Conservation (phyloP, 306 rosid genomes). For the Pachyrhizus erosus region DNA sequence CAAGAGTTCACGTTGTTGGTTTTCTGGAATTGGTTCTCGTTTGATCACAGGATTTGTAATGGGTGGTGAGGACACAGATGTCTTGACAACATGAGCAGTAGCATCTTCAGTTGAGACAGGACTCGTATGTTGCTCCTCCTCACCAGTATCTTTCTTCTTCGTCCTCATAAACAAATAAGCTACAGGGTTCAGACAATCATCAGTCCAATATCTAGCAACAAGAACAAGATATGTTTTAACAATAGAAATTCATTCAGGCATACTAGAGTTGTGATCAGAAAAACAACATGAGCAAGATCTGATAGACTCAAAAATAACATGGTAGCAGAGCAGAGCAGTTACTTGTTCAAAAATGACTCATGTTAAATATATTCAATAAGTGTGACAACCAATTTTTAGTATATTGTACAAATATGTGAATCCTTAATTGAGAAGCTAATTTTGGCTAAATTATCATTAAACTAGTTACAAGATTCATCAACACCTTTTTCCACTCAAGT, state of each 20-base stretch:
- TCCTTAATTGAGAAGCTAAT: neutral
- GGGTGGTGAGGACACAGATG: conserved; percentile 46
- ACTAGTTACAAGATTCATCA: neutral
- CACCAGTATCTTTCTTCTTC: conserved; percentile 65
- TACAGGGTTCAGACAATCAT: conserved; percentile 53
- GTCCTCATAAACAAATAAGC: conserved; percentile 77
- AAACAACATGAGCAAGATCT: neutral
- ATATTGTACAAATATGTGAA: neutral
- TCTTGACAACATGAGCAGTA: conserved; percentile 46
- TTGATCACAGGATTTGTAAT: conserved; percentile 53
- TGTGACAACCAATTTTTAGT: neutral
- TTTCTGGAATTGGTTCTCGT: conserved; percentile 73
- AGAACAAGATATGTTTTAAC: conserved; percentile 20
- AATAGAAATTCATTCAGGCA: conserved; percentile 17
- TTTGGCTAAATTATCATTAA: neutral
- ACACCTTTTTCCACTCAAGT: neutral
- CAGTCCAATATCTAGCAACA: conserved; percentile 44
- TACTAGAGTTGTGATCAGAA: conserved; percentile 17
- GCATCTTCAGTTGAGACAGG: conserved; percentile 54
- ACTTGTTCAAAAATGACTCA: neutral
- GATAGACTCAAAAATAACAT: neutral
- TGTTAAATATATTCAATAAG: conserved; percentile 23
- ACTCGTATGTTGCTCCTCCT: conserved; percentile 51
- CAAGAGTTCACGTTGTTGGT: conserved; percentile 76
- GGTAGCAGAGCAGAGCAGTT: conserved; percentile 16